These are phyloP conservation scores for Fusarium devonianum DNA, from an alignment of 2,329 filamentous ascomycete species.

Conservation along the genomic window DNA sequence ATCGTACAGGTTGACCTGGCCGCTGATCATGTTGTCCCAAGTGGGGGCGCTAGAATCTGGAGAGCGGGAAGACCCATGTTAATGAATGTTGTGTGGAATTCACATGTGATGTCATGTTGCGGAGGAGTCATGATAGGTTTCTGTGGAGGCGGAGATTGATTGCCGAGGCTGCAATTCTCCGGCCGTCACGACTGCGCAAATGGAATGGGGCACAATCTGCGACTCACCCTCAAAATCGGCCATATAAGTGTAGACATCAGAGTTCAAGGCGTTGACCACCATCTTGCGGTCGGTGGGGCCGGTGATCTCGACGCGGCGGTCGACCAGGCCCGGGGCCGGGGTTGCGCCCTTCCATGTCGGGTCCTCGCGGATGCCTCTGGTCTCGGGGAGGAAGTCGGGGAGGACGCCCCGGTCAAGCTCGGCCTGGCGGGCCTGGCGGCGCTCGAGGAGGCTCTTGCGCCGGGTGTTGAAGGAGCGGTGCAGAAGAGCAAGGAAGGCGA, in stretches of 20 bases:
- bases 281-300: constrained; percentile 98
- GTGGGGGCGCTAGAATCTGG: constrained; percentile 93
- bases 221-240: constrained; percentile 92
- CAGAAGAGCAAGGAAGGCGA: constrained; percentile 90
- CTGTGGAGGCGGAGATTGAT: not conserved
- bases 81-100: constrained; percentile 5
- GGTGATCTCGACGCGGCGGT: constrained; percentile 95
- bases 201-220: not conserved
- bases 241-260: constrained; percentile 99
- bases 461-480: constrained; percentile 93
- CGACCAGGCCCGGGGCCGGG: constrained; percentile 89
- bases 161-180: constrained; percentile 2
- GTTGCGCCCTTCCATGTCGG: constrained; percentile 91
- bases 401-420: constrained; percentile 90
- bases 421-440: constrained; percentile 84
- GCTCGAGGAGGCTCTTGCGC: constrained; percentile 87
- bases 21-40: constrained; percentile 99
- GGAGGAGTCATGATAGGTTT: not conserved
- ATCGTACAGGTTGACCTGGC: constrained; percentile 97
- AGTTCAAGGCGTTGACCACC: constrained; percentile 97
- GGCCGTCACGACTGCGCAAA: not conserved
- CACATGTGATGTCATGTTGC: constrained; percentile 15
- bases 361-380: constrained; percentile 92
- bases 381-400: constrained; percentile 95
- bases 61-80: constrained; percentile 10